Conservation (phyloP, 2,329 filamentous ascomycete species). For the Stemphylium lycopersici region DNA sequence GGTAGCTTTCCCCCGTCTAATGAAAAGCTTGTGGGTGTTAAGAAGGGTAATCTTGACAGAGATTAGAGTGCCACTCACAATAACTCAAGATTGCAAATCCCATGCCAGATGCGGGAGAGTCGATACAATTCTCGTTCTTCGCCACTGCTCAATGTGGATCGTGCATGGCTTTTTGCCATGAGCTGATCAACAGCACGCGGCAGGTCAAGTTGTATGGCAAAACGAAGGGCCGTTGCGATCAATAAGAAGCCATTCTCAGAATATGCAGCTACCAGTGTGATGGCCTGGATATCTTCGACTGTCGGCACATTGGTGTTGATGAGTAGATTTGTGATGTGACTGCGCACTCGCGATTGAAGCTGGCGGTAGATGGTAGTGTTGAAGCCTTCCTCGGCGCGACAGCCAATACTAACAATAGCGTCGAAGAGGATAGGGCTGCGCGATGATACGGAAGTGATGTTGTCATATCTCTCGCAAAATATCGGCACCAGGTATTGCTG, state of each 20-base stretch:
- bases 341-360: slow-evolving; percentile 40
- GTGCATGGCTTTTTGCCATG: slow-evolving; percentile 37
- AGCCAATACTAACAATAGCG: slow-evolving; percentile 60
- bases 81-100: slow-evolving; percentile 59
- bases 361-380: slow-evolving; percentile 47
- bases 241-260: slow-evolving; percentile 59
- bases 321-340: slow-evolving; percentile 55
- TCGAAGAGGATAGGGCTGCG: slow-evolving; percentile 60
- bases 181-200: slow-evolving; percentile 49
- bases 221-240: slow-evolving; percentile 57
- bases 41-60: not conserved
- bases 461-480: slow-evolving; percentile 55
- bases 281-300: slow-evolving; percentile 59
- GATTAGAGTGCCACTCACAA: slow-evolving; percentile 25
- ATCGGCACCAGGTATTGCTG: slow-evolving; percentile 59
- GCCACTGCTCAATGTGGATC: slow-evolving; percentile 8
- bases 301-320: slow-evolving; percentile 50
- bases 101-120: slow-evolving; percentile 57
- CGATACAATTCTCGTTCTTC: slow-evolving; percentile 46
- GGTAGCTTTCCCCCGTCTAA: slow-evolving; percentile 55
- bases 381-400: slow-evolving; percentile 54
- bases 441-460: slow-evolving; percentile 53
- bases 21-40: slow-evolving; percentile 44
- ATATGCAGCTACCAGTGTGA: slow-evolving; percentile 60
- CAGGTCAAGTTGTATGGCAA: slow-evolving; percentile 58